Evolutionary conservation across 495 filamentous ascomycete species (phyloP), one percentile per base, ranked within the genome.

Genomic region (Cenococcum geophilum): DNA sequence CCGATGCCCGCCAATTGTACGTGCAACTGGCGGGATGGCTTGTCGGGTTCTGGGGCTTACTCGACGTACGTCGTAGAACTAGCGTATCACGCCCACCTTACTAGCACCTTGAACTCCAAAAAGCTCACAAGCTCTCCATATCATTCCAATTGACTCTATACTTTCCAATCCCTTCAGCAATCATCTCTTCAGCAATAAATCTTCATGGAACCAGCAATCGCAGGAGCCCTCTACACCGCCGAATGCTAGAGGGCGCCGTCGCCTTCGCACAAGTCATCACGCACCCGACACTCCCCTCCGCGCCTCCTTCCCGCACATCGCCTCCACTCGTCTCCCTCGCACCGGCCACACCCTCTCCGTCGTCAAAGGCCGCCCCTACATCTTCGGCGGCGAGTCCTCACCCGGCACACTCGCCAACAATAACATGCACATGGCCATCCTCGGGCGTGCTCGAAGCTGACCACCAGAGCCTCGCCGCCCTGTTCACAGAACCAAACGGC

Each of bases 281-380:
- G n/a, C 67, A 72, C 60, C 68, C 76, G 5, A 76, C 74, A 9
- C 68, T 76, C 48, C 76, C 73, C 75, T 74, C 66, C 83, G 80
- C 67, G 85, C 81, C 21, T 81, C 77, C 43, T 85, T 84, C 78
- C 75, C 81, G 54, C 79, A 80, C 59, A 77, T 89, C 56, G 68
- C 76, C 0, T 63, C 78, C 32, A 77, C 78, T 16, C 64, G 75
- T 1, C 75, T 93, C 4, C 83, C 82, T 16, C 80, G 88, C 11
- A 87, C 85, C 3, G 85, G 86, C 0, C 89, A 92, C 66, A 80
- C 83, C 5, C 68, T 89, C 52, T 82, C 87, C 16, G 74, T 91
- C 53, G 70, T 92, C 34, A 79, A 79, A 58, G 78, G 82, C n/a
- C 79, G 80, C 48, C 81, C 83, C 16, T 91, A 87, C 72, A 79